Conservation (phyloP, 2,329 filamentous ascomycete species). For the Epichloe gansuensis region DNA sequence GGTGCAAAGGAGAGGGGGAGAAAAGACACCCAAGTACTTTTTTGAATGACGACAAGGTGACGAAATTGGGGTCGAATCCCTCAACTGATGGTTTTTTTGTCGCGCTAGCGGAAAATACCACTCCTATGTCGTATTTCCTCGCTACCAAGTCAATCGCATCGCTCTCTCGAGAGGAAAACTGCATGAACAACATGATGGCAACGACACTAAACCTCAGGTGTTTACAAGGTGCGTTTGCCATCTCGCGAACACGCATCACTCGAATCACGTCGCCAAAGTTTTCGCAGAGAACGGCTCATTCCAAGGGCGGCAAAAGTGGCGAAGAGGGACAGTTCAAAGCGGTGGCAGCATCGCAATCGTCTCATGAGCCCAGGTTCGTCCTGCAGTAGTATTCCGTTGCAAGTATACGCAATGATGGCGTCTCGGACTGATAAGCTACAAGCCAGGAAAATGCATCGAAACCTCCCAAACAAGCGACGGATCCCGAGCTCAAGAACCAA, state of each 20-base stretch:
- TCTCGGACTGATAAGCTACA: neutral
- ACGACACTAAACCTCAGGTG: neutral
- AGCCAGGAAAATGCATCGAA: slow-evolving; percentile 1
- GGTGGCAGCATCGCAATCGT: slow-evolving; percentile 1
- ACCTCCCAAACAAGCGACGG: neutral
- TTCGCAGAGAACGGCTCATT: neutral
- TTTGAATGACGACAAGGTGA: neutral
- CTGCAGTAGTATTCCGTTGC: neutral
- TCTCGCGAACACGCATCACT: neutral
- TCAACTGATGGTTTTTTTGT: neutral
- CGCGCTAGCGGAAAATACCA: neutral
- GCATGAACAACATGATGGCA: neutral
- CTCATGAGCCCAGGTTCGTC: slow-evolving; percentile 1
- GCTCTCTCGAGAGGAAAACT: neutral
- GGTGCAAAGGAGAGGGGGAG: neutral
- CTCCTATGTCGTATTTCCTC: neutral
- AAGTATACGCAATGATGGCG: neutral
- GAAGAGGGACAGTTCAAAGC: neutral
- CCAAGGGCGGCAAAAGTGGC: neutral
- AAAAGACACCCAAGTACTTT: neutral
- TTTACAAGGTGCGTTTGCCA: neutral
- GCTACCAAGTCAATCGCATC: neutral
- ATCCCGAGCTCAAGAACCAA: neutral
- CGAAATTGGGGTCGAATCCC: neutral
- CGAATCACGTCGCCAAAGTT: neutral